A percentile compares a stretch with the other conserved stretches of the same genome.
Conservation (phyloP, 2,329 filamentous ascomycete genomes). For the Aspergillus japonicus region DNA sequence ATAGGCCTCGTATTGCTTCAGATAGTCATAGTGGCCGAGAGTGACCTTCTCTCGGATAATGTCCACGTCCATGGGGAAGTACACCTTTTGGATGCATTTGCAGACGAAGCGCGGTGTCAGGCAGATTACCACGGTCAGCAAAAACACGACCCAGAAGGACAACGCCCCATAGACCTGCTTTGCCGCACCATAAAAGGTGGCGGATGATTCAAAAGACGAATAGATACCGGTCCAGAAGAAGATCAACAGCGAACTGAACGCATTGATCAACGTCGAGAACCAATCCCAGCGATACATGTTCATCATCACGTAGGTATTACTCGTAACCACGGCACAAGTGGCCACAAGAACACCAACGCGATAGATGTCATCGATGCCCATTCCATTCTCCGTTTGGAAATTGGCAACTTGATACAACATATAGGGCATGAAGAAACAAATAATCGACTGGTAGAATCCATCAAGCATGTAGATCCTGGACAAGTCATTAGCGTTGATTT, state of each 20-base stretch:
- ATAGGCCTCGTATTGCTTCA: slow-evolving; percentile 6
- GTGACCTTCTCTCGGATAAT: slow-evolving; percentile 6
- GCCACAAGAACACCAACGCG: slow-evolving; percentile 5
- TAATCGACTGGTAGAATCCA: slow-evolving; percentile 5
- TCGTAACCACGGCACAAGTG: slow-evolving; percentile 4
- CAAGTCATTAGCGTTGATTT: not conserved
- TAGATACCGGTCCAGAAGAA: slow-evolving; percentile 8
- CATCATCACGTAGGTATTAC: slow-evolving; percentile 8
- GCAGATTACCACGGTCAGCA: slow-evolving; percentile 5
- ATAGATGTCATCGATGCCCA: slow-evolving; percentile 3
- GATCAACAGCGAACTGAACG: slow-evolving; percentile 5
- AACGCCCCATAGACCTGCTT: slow-evolving; percentile 3
- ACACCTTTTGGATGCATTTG: slow-evolving; percentile 7
- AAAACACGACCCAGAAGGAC: slow-evolving; percentile 4
- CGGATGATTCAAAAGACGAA: slow-evolving; percentile 3
- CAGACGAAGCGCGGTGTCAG: slow-evolving; percentile 3
- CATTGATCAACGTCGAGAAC: slow-evolving; percentile 1
- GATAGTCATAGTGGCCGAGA: slow-evolving; percentile 1
- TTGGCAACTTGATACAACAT: slow-evolving; percentile 1
- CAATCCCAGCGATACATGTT: slow-evolving; percentile 9
- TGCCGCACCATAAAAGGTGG: not conserved
- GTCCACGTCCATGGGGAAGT: slow-evolving; percentile 6
- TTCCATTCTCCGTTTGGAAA: slow-evolving; percentile 5
- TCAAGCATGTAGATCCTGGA: slow-evolving; percentile 7
- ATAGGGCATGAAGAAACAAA: slow-evolving; percentile 9